Percentiles rank a stretch among this genome's conserved stretches.
Evolutionary conservation across 1,284 basidiomycete genomes (phyloP).

Genomic region (Caloboletus firmus): DNA sequence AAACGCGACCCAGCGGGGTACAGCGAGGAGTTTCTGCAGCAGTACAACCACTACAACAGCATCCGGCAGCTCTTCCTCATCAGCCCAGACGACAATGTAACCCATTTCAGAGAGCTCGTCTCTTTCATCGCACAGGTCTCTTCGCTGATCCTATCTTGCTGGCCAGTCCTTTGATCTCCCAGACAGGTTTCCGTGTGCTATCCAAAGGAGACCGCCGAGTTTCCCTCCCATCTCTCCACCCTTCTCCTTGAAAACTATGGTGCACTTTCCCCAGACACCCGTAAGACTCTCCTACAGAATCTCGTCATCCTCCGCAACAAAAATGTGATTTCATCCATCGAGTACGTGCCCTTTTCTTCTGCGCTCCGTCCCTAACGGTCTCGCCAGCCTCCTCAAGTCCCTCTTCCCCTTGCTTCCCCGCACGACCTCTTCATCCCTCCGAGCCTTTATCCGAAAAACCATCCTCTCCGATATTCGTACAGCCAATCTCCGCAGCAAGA

Average conservation of each 20-base stretch:
- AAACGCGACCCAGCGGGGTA: constrained; percentile 92
- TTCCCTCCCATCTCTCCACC: constrained; percentile 75
- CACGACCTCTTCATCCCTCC: constrained; percentile 82
- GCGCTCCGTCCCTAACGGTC: neutral
- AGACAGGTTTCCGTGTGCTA: constrained; percentile 77
- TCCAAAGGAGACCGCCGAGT: constrained; percentile 80
- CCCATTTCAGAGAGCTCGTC: constrained; percentile 83
- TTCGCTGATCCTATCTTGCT: neutral
- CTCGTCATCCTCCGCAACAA: constrained; percentile 93
- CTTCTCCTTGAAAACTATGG: constrained; percentile 78
- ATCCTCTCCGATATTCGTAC: constrained; percentile 95
- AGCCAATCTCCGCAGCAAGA: constrained; percentile 87
- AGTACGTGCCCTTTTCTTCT: constrained; percentile 53
- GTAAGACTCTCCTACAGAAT: constrained; percentile 84
- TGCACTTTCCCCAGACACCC: constrained; percentile 71
- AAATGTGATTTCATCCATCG: constrained; percentile 87
- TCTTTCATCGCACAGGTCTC: constrained; percentile 73
- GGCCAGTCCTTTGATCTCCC: neutral
- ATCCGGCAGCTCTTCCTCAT: constrained; percentile 82
- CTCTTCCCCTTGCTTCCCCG: constrained; percentile 93
- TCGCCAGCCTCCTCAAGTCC: constrained; percentile 76
- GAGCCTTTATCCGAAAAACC: constrained; percentile 87
- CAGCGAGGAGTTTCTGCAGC: constrained; percentile 96
- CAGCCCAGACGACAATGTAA: constrained; percentile 76
- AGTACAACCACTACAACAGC: constrained; percentile 96